These are phyloP conservation scores for Pleodorina starrii DNA, from an alignment of 139 green algal genomes.

Conservation along the genomic window DNA sequence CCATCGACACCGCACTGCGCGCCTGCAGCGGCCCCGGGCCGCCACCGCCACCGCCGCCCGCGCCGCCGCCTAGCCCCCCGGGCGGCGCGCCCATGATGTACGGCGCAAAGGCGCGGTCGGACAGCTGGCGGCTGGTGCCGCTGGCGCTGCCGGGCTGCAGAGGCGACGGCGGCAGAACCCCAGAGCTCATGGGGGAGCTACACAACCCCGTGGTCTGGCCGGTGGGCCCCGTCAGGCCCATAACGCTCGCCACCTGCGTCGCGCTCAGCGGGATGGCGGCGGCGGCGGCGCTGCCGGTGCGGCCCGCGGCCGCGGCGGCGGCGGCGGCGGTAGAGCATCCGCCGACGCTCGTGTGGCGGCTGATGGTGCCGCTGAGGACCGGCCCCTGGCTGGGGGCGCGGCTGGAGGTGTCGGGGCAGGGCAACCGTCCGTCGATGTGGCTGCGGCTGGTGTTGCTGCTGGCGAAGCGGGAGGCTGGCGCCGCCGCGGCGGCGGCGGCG, in stretches of 20 bases:
- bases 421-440: background rate
- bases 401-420: background rate
- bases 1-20: background rate
- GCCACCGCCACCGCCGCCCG: background rate
- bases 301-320: background rate
- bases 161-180: background rate
- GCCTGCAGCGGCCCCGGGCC: background rate
- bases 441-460: background rate
- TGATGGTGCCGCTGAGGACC: background rate
- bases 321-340: too few species aligned
- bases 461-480: background rate
- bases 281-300: background rate
- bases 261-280: background rate
- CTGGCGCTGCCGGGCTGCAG: background rate
- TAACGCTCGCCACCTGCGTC: background rate
- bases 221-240: background rate
- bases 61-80: background rate
- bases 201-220: background rate
- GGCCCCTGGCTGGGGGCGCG: background rate
- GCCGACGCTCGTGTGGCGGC: background rate
- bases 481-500: background rate
- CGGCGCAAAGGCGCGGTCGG: background rate
- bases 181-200: slow-evolving; percentile 1
- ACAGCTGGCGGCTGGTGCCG: background rate
- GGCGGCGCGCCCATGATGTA: background rate